A percentile compares a stretch with the other conserved stretches of the same genome.
Evolutionary conservation across 306 rosid genomes (phyloP).

Genomic region (Pachyrhizus erosus): DNA sequence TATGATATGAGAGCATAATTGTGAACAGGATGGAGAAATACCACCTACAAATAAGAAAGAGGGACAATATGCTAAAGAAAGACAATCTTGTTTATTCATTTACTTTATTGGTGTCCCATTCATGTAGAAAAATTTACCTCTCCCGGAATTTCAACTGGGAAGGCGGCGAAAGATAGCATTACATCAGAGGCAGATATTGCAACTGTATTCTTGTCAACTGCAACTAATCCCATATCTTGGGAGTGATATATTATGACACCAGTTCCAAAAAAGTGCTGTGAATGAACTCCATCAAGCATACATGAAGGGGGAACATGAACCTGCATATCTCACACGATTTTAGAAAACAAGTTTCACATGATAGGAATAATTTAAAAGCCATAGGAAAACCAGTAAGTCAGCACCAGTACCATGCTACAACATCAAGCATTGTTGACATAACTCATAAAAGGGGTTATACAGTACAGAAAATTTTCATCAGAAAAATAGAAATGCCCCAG

Average conservation of each 20-base stretch:
- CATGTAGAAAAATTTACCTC: conserved; percentile 67
- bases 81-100: conserved; percentile 24
- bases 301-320: conserved; percentile 96
- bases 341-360: conserved; percentile 15
- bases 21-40: conserved; percentile 95
- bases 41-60: conserved; percentile 66
- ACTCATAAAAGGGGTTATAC: no score
- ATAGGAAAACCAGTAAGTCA: conserved; percentile 17
- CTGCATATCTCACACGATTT: conserved; percentile 58
- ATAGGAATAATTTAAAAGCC: conserved; percentile 25
- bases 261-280: conserved; percentile 91
- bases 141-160: conserved; percentile 93
- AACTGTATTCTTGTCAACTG: conserved; percentile 92
- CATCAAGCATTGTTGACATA: conserved; percentile 6
- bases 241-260: conserved; percentile 91
- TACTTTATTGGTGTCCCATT: conserved; percentile 10
- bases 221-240: conserved; percentile 81
- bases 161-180: conserved; percentile 94
- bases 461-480: not conserved
- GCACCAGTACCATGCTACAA: not conserved
- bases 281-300: conserved; percentile 98
- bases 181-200: conserved; percentile 88
- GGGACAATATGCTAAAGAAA: conserved; percentile 21
- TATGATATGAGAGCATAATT: conserved; percentile 92
- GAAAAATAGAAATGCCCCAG: not conserved